A percentile compares a stretch with the other conserved stretches of the same genome.
phyloP scores from a whole-genome alignment of 768 basidiomycete genomes.

The Boletus rubescentipes region DNA sequence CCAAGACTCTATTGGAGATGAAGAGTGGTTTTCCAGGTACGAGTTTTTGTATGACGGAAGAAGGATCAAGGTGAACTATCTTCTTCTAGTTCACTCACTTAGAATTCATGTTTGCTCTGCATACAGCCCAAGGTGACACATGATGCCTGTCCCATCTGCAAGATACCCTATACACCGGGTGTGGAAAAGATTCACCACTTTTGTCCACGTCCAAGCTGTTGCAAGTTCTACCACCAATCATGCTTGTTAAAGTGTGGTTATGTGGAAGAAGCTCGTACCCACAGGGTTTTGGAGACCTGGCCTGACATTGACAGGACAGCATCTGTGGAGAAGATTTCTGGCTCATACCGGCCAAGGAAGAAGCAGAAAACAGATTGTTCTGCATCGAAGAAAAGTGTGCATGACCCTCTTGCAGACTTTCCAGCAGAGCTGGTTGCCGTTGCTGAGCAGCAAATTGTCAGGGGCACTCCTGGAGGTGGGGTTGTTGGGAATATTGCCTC shows the following conservation, averaged over 20 bases:
- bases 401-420: slow-evolving; percentile 21
- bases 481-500: slow-evolving; percentile 50
- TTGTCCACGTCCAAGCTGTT: slow-evolving; percentile 53
- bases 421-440: slow-evolving; percentile 40
- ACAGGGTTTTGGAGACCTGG: slow-evolving; percentile 38
- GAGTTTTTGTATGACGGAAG: slow-evolving; percentile 35
- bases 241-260: slow-evolving; percentile 41
- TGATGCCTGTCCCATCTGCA: slow-evolving; percentile 44
- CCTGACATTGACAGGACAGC: slow-evolving; percentile 32
- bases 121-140: slow-evolving; percentile 43
- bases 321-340: background rate
- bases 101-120: background rate
- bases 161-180: slow-evolving; percentile 46
- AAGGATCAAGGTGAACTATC: slow-evolving; percentile 36
- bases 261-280: slow-evolving; percentile 19
- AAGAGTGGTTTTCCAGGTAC: slow-evolving; percentile 51
- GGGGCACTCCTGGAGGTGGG: slow-evolving; percentile 43
- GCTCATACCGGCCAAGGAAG: slow-evolving; percentile 10
- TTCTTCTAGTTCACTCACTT: background rate
- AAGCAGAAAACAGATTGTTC: slow-evolving; percentile 1
- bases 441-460: slow-evolving; percentile 55
- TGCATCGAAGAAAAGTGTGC: background rate
- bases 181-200: slow-evolving; percentile 47
- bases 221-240: slow-evolving; percentile 45
- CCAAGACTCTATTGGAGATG: slow-evolving; percentile 39